Base-by-base conservation (phyloP, 768 basidiomycete genomes). In the Piloderma croceum region DNA sequence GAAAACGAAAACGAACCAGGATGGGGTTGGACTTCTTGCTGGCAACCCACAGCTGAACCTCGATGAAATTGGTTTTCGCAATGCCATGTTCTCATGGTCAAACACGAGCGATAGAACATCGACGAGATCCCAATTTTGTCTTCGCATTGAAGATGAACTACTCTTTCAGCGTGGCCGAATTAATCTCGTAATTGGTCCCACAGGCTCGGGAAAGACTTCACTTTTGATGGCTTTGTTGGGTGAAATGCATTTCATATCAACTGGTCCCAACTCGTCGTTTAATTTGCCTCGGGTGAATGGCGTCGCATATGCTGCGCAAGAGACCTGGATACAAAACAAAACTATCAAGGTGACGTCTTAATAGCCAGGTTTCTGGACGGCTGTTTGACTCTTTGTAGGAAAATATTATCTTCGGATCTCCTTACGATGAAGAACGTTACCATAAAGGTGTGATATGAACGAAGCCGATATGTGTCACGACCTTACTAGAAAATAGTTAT, bases 281-380 rank as follows among this genome's bases (percentile, higher is more conserved):
- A 77, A 75, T 46, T 71, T 90, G 5, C 87, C 88, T 19, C 67
- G 85, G 3, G 63, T 62, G 3, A 70, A 70, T 1, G 86, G 88
- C 5, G 71, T 92, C 27, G 79, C 86, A 2, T 90, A 86, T 54
- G 83, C 83, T 5, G 81, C 83, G 3, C 89, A 93, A 56, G 86
- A 90, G 54, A 79, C 83, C 4, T 93, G 87, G 87, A 79, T 90
- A 3, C 76, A 81, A 57, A 90, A 88, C 47, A 83, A 83, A 43
- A 87, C 83, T 0, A 84, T 88, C 38, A 68, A 63, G 55, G 81
- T 78, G 23, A 17, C n/a, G 22, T 12, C 31, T 36, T 13, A 17
- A 13, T 1, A 3, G 13, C 6, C 5, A 18, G 23, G 18, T 17
- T 21, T 23, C n/a, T 9, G 20, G 21, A 11, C 6, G 2, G 37